phyloP scores from a whole-genome alignment of 2,329 filamentous ascomycete species.

The Didymella pomorum region DNA sequence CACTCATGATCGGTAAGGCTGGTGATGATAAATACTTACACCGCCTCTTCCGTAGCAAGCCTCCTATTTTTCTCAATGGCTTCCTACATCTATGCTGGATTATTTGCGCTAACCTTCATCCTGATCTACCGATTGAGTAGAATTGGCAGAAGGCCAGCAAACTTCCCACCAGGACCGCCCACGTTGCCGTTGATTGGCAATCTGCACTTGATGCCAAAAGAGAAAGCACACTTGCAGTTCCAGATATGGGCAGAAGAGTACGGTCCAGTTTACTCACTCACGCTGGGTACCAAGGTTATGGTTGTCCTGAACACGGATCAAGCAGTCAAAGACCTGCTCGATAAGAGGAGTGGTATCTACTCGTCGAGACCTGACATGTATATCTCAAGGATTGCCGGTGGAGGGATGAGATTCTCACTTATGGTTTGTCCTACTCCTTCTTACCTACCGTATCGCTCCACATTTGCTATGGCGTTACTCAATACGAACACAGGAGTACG shows the following conservation, averaged over 20 bases:
- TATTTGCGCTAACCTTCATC: neutral
- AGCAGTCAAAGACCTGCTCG: slow-evolving; percentile 61
- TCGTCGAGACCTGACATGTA: slow-evolving; percentile 54
- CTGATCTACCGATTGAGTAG: neutral
- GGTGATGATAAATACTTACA: neutral
- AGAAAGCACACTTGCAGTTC: slow-evolving; percentile 57
- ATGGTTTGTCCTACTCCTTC: neutral
- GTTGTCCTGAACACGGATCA: slow-evolving; percentile 58
- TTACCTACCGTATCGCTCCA: too few relatives aligned
- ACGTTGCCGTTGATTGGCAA: slow-evolving; percentile 63
- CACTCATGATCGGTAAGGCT: neutral
- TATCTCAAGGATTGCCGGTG: slow-evolving; percentile 2
- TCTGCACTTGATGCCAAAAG: slow-evolving; percentile 58
- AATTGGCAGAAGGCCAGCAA: slow-evolving; percentile 36
- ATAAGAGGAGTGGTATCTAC: slow-evolving; percentile 60
- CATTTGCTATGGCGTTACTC: too few relatives aligned
- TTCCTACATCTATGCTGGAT: neutral
- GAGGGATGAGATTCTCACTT: neutral
- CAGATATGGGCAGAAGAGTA: slow-evolving; percentile 63
- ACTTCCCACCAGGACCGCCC: slow-evolving; percentile 60
- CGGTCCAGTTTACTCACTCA: slow-evolving; percentile 60
- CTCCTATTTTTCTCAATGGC: neutral
- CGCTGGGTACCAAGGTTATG: slow-evolving; percentile 58
- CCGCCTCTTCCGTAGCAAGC: neutral
- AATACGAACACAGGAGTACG: neutral